These are phyloP conservation scores for Dentipellis sp. DNA, from an alignment of 768 basidiomycete species.

Conservation along the genomic window DNA sequence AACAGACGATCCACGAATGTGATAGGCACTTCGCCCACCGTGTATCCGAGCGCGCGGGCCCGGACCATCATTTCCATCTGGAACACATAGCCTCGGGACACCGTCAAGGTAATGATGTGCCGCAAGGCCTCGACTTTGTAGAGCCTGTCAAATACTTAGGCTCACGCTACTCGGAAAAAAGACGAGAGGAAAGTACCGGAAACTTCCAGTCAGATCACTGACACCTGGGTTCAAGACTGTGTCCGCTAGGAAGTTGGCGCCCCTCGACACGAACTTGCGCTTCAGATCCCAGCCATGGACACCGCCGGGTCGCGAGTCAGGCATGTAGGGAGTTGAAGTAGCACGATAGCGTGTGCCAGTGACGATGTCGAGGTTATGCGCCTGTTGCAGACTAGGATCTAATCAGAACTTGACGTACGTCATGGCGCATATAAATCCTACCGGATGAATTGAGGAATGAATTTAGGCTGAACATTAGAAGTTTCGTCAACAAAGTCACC, in stretches of 20 bases:
- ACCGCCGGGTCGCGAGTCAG: slow-evolving; percentile 65
- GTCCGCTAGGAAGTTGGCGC: slow-evolving; percentile 86
- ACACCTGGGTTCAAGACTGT: slow-evolving; percentile 80
- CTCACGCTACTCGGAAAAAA: background rate
- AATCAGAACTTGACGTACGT: background rate
- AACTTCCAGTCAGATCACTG: slow-evolving; percentile 86
- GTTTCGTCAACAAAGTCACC: background rate
- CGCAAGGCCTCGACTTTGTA: slow-evolving; percentile 70
- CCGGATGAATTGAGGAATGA: slow-evolving; percentile 90
- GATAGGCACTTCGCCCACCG: slow-evolving; percentile 85
- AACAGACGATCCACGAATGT: slow-evolving; percentile 93
- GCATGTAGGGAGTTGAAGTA: slow-evolving; percentile 44
- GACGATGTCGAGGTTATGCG: slow-evolving; percentile 87
- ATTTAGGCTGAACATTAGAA: slow-evolving; percentile 63
- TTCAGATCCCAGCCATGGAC: slow-evolving; percentile 92
- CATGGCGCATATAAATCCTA: slow-evolving; percentile 18
- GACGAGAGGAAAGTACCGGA: slow-evolving; percentile 43
- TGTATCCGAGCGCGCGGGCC: slow-evolving; percentile 74
- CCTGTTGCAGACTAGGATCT: slow-evolving; percentile 57
- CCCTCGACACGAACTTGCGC: slow-evolving; percentile 79
- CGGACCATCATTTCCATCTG: slow-evolving; percentile 99
- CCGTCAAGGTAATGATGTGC: slow-evolving; percentile 76
- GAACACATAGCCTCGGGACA: slow-evolving; percentile 90
- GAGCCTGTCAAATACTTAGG: slow-evolving; percentile 33
- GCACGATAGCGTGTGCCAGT: slow-evolving; percentile 85